Evolutionary conservation across 108 stramenopile species (phyloP).

Genomic region (Pseudonitzschia delicatissima): DNA sequence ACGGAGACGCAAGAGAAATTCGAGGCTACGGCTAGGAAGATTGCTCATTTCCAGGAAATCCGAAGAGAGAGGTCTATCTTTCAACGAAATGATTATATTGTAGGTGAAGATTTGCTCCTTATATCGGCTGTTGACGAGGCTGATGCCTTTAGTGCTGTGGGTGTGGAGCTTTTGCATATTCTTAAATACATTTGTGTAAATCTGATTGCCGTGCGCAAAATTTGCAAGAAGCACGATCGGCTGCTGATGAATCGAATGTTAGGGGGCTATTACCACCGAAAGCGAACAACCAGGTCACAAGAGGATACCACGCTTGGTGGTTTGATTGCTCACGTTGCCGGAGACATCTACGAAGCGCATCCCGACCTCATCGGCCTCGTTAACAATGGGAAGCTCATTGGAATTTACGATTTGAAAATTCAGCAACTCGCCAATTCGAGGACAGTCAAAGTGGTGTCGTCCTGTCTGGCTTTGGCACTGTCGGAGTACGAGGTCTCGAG

Average conservation of each 20-base stretch:
- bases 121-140: constrained; percentile 85
- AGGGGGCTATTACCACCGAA: constrained; percentile 74
- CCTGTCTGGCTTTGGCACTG: constrained; percentile 68
- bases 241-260: constrained; percentile 83
- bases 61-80: constrained; percentile 64
- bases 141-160: constrained; percentile 64
- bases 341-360: constrained; percentile 36
- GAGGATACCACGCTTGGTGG: constrained; percentile 40
- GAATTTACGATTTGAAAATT: constrained; percentile 61
- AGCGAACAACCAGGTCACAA: constrained; percentile 25
- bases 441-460: constrained; percentile 72
- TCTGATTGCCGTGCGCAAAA: constrained; percentile 78
- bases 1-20: constrained; percentile 32
- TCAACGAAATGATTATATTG: constrained; percentile 67
- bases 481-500: constrained; percentile 77
- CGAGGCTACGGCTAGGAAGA: constrained; percentile 46
- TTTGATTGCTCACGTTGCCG: constrained; percentile 28
- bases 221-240: constrained; percentile 83
- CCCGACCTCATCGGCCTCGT: constrained; percentile 28
- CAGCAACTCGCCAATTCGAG: constrained; percentile 75
- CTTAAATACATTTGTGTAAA: constrained; percentile 80
- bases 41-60: constrained; percentile 58
- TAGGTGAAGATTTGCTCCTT: constrained; percentile 61
- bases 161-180: constrained; percentile 80
- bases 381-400: constrained; percentile 44